These are phyloP conservation scores for Capsella bursapastoris DNA, from an alignment of 345 rosid species.

Conservation along the genomic window DNA sequence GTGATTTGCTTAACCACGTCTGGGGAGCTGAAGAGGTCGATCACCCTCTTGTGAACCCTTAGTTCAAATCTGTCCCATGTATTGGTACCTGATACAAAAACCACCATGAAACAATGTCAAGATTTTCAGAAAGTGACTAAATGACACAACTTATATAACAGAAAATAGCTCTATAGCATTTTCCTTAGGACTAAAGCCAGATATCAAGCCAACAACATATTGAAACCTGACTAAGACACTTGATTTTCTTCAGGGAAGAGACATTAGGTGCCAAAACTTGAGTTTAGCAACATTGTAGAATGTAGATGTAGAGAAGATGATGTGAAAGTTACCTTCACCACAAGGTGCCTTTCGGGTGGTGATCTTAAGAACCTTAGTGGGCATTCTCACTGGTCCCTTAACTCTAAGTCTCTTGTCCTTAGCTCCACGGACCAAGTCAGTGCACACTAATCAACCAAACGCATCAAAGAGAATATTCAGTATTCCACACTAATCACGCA, in stretches of 20 bases:
- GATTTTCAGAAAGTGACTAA: neutral
- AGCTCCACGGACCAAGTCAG: slow-evolving; percentile 67
- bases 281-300: neutral
- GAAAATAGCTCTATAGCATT: neutral
- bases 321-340: slow-evolving; percentile 60
- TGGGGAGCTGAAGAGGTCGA: slow-evolving; percentile 62
- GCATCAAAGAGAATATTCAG: neutral
- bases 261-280: neutral
- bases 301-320: neutral
- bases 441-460: slow-evolving; percentile 47
- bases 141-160: neutral
- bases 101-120: neutral
- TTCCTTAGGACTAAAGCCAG: neutral
- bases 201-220: neutral
- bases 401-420: slow-evolving; percentile 60
- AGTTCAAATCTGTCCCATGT: slow-evolving; percentile 64
- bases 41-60: slow-evolving; percentile 59
- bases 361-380: slow-evolving; percentile 63
- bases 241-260: neutral
- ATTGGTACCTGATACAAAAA: slow-evolving; percentile 52
- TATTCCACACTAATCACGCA: neutral
- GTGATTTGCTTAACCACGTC: slow-evolving; percentile 70
- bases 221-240: neutral
- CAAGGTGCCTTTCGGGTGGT: slow-evolving; percentile 68
- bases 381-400: slow-evolving; percentile 71